Evolutionary conservation across 2,329 filamentous ascomycete species (phyloP), one percentile per base, ranked within the genome.

Genomic region (Dactylonectria macrodidyma): DNA sequence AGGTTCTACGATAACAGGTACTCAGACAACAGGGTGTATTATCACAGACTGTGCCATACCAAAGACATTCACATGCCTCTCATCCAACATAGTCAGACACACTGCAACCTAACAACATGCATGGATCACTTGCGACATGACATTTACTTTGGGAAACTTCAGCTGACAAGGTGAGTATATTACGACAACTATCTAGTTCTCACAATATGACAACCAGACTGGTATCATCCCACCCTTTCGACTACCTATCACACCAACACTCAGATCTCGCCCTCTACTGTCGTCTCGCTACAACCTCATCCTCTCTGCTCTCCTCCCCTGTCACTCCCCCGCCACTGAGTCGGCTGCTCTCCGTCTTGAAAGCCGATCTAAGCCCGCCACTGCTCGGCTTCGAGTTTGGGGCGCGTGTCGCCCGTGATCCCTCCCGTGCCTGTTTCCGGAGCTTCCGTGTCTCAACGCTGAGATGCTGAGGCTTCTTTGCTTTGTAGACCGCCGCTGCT

Each of bases 391-490:
- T 61, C 50, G 59, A 68, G 33, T 52, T 70, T n/a, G 70, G 65
- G 16, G 68, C 70, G 63, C 68, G 60, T 12, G 65, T 24, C 19
- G 41, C 54, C n/a, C 67, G 68, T n/a, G 67, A 46, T 24, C 41
- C 68, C 44, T 78, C 73, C 48, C 67, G 68, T 57, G 65, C 72
- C 47, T 64, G 58, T 57, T 71, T 73, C 26, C 70, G 76, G 22
- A 71, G 70, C 63, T 71, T 73, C 26, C 59, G 65, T 16, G 75
- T 74, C 51, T 77, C 77, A 52, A 77, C 67, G 19, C 55, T 67
- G 47, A 76, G 70, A 6, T 72, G 75, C 14, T 70, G 68, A 11
- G 75, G 76, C 38, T 76, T 78, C 65, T 71, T 77, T 33, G 59
- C 54, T 52, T 71, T 76, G 69, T 72, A 73, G 19, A 62, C 66